Evolutionary conservation across 2,329 filamentous ascomycete species (phyloP).

Genomic region (Coniochaeta sp.): DNA sequence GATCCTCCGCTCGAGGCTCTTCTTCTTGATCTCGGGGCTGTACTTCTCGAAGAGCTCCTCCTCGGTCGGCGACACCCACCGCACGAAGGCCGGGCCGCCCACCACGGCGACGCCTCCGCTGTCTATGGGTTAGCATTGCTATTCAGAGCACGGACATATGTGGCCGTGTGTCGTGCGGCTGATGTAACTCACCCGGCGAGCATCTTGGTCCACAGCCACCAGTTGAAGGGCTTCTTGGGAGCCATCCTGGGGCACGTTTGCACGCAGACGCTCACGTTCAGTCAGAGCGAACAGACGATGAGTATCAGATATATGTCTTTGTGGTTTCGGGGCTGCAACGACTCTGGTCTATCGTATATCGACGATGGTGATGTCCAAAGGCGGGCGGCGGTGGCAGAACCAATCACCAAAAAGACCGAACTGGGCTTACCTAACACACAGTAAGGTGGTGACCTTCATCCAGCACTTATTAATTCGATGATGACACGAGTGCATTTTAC

Average conservation of each 20-base stretch:
- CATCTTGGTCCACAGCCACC: slow-evolving; percentile 63
- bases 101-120: slow-evolving; percentile 68
- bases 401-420: neutral
- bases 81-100: slow-evolving; percentile 78
- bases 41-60: slow-evolving; percentile 90
- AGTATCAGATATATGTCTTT: neutral
- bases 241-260: slow-evolving; percentile 8
- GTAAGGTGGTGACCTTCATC: too few species aligned
- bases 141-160: neutral
- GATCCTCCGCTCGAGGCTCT: slow-evolving; percentile 71
- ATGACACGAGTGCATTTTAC: neutral
- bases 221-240: slow-evolving; percentile 42
- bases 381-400: neutral
- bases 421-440: neutral
- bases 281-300: neutral
- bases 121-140: slow-evolving; percentile 7
- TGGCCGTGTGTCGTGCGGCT: neutral
- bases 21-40: slow-evolving; percentile 88
- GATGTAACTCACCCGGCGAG: slow-evolving; percentile 49
- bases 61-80: slow-evolving; percentile 74
- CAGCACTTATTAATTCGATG: neutral
- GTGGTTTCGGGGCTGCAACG: neutral
- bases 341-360: neutral
- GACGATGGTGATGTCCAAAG: neutral
- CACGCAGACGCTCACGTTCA: neutral